Percentiles rank a stretch among this genome's conserved stretches.
Conservation (phyloP, 768 basidiomycete species). For the Kwoniella sp. region DNA sequence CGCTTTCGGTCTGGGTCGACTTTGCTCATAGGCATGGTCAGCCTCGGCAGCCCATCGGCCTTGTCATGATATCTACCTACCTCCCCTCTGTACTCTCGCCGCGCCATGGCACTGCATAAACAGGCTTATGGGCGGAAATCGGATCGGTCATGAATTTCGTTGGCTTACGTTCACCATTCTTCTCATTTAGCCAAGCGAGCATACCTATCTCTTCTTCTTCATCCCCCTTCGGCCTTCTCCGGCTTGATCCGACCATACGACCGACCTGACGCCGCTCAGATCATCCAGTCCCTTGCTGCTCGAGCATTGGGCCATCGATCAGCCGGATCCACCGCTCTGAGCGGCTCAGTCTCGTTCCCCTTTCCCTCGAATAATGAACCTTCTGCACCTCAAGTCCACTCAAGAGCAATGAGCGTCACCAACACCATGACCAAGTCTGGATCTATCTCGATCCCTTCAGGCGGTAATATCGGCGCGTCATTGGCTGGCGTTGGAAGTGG, state of each 20-base stretch:
- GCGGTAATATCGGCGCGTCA: slow-evolving; percentile 7
- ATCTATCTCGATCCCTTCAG: slow-evolving; percentile 15
- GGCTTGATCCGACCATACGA: slow-evolving; percentile 81
- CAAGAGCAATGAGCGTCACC: slow-evolving; percentile 20
- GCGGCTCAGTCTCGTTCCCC: slow-evolving; percentile 16
- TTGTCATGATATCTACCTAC: too few species aligned
- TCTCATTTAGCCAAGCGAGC: slow-evolving; percentile 77
- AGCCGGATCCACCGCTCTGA: slow-evolving; percentile 26
- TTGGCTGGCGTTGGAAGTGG: slow-evolving; percentile 1
- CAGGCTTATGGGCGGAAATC: too few species aligned
- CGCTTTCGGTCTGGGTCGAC: too few species aligned
- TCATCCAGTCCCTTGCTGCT: slow-evolving; percentile 57
- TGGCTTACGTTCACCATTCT: background rate
- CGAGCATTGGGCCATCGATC: slow-evolving; percentile 53
- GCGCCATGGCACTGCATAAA: too few species aligned
- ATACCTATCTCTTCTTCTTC: slow-evolving; percentile 85
- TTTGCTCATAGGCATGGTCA: too few species aligned
- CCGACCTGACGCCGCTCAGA: slow-evolving; percentile 80
- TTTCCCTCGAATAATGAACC: slow-evolving; percentile 21
- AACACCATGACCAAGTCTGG: slow-evolving; percentile 16
- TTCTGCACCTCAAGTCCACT: slow-evolving; percentile 22
- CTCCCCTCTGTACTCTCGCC: too few species aligned
- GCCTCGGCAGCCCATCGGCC: too few species aligned
- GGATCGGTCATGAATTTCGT: too few species aligned
- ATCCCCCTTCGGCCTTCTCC: slow-evolving; percentile 62